Base-by-base conservation (phyloP, 305 asterid species). In the Solanum hybrid region DNA sequence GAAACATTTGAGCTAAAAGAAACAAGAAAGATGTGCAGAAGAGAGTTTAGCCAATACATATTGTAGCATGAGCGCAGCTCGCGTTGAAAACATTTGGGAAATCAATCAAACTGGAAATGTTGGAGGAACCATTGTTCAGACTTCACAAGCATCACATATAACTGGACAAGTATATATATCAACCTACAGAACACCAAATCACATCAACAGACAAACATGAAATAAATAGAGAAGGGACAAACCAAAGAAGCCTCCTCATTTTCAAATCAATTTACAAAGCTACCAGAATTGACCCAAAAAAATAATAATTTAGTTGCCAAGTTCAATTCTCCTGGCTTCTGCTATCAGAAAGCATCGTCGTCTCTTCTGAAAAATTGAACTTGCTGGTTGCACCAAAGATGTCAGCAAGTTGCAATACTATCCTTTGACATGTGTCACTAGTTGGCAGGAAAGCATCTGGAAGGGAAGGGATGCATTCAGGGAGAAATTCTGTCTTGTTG, bases 391-490 rank as follows among this genome's bases (percentile, higher is more conserved):
- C 96, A 86, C 94, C 98, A 91, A 97, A 94, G 88, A 94, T 89
- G 88, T 93, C 90, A 77, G 98, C 98, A 60, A 97, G 91, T 90
- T 92, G 92, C 89, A 89, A 90, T 87, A 96, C 92, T 10, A 89
- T 40, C 77, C 89, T 91, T 90, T 94, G 98, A 93, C 98, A 95
- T 37, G 92, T 86, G 73, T 94, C 80, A 80, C 93, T 92, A 72
- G 86, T 92, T n/a, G 99, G 97, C 87, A 93, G 93, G 89, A 94
- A 89, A 72, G 88, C 88, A 72, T 95, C 98, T 5, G 98, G 99
- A 12, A 97, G 98, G 90, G 90, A 79, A 78, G 98, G 99, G 92
- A 91, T 85, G 93, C 98, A 96, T 89, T 94, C 98, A 1, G 99
- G 99, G 80, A 90, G 86, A 88, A 87, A 95, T 37, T 95, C 98